These are phyloP conservation scores for Calocera viscosa DNA, from an alignment of 768 basidiomycete genomes.

Conservation along the genomic window DNA sequence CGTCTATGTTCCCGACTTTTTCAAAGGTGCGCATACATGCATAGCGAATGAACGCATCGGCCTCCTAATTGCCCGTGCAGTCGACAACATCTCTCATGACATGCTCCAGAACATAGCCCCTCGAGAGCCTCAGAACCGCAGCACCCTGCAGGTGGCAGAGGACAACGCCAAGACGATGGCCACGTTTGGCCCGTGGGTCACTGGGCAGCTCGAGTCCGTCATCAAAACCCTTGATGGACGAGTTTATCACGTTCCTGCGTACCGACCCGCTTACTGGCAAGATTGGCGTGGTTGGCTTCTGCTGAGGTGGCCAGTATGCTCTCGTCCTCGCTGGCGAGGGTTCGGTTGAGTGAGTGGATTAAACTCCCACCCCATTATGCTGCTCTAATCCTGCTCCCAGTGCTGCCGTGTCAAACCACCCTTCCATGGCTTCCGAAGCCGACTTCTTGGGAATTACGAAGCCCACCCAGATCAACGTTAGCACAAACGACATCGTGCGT, in stretches of 20 bases:
- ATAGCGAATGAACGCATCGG: neutral
- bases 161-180: conserved; percentile 24
- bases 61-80: neutral
- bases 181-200: conserved; percentile 26
- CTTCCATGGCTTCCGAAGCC: conserved; percentile 25
- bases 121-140: conserved; percentile 23
- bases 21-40: conserved; percentile 16
- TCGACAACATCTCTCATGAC: conserved; percentile 20
- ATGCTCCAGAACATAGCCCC: conserved; percentile 25
- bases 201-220: conserved; percentile 26
- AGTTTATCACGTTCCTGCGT: conserved; percentile 24
- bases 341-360: conserved; percentile 11
- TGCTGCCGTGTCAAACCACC: conserved; percentile 26
- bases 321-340: conserved; percentile 8
- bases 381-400: conserved; percentile 8
- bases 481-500: conserved; percentile 20
- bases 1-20: conserved; percentile 26
- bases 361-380: conserved; percentile 3
- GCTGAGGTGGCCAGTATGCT: conserved; percentile 27
- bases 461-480: conserved; percentile 24
- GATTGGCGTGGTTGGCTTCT: conserved; percentile 28
- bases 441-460: conserved; percentile 18
- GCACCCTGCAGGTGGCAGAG: conserved; percentile 15
- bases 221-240: conserved; percentile 25
- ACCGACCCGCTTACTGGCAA: conserved; percentile 24